These are phyloP conservation scores for Annulohypoxylon stygium DNA, from an alignment of 495 filamentous ascomycete species.

Conservation along the genomic window DNA sequence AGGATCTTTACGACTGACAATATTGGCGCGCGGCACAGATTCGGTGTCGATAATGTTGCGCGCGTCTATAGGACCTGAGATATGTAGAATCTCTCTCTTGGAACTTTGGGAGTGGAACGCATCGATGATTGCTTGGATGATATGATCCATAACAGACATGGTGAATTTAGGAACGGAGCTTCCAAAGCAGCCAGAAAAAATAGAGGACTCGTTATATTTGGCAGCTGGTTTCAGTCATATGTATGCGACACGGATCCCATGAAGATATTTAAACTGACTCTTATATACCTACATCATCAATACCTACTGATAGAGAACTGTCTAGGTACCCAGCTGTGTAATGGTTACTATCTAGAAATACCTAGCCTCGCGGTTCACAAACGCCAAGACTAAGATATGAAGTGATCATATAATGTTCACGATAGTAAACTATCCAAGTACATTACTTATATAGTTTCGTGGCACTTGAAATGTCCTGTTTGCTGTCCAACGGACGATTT, in stretches of 20 bases:
- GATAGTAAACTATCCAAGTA: background rate
- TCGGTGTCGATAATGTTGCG: constrained; percentile 3
- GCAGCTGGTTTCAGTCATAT: background rate
- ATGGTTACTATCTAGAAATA: background rate
- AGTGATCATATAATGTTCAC: background rate
- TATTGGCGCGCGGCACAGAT: background rate
- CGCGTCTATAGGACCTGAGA: background rate
- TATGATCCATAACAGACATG: background rate
- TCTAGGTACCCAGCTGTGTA: background rate
- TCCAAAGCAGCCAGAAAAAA: background rate
- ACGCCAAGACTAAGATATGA: background rate
- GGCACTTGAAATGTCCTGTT: background rate
- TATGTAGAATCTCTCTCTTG: background rate
- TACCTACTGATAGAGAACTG: too few relatives aligned
- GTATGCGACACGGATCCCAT: background rate
- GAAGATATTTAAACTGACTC: background rate
- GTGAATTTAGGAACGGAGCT: background rate
- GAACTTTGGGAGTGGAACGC: background rate
- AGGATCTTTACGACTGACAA: background rate
- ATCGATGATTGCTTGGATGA: background rate
- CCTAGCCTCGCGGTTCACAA: background rate
- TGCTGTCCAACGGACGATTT: background rate
- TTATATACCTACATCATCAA: background rate
- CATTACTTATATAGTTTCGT: background rate
- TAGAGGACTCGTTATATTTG: background rate